phyloP scores from a whole-genome alignment of 345 rosid species.

The Salix suchowensis region DNA sequence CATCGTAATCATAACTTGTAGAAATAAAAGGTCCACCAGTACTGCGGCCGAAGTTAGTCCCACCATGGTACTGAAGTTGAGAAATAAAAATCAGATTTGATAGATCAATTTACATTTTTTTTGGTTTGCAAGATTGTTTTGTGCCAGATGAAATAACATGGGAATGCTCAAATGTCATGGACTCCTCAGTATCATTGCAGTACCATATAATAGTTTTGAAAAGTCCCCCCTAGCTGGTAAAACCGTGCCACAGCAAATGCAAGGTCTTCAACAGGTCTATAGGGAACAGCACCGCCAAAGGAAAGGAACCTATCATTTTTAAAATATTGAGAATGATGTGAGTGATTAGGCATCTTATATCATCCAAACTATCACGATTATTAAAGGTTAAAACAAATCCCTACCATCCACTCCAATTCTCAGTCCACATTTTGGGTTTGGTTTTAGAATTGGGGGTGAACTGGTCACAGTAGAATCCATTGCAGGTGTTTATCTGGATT shows the following conservation, averaged over 20 bases:
- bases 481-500: conserved; percentile 87
- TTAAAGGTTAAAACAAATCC: conserved; percentile 11
- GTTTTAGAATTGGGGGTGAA: conserved; percentile 82
- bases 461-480: conserved; percentile 95
- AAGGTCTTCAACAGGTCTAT: conserved; percentile 84
- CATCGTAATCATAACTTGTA: conserved; percentile 95
- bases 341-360: not conserved
- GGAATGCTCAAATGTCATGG: not conserved
- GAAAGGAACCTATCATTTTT: conserved; percentile 53
- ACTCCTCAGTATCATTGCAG: not conserved
- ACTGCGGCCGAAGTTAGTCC: conserved; percentile 80
- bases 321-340: conserved; percentile 8
- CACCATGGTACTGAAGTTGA: conserved; percentile 76
- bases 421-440: conserved; percentile 97
- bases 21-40: conserved; percentile 90
- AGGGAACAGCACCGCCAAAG: conserved; percentile 80
- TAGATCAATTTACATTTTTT: not conserved
- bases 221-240: conserved; percentile 90
- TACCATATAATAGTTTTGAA: conserved; percentile 98
- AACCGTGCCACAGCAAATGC: conserved; percentile 93
- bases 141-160: too few species aligned
- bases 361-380: conserved; percentile 10
- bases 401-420: conserved; percentile 97
- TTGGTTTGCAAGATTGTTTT: not conserved
- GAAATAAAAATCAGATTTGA: conserved; percentile 19